Percentiles rank a stretch among this genome's conserved stretches.
Evolutionary conservation across 2,329 filamentous ascomycete genomes (phyloP).

Genomic region (Mycosphaerelloides madeirae): DNA sequence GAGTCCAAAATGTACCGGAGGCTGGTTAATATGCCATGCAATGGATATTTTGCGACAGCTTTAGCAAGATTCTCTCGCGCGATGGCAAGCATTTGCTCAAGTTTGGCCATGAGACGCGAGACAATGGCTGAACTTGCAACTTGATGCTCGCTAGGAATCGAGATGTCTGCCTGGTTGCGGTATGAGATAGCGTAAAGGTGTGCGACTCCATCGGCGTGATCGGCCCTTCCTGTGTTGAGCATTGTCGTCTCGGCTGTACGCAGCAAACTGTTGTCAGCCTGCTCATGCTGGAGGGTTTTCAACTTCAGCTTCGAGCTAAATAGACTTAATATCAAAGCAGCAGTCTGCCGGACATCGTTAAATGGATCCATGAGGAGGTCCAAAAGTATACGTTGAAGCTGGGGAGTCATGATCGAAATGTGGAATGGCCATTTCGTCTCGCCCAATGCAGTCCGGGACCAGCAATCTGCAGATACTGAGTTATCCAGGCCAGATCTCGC

Average conservation of each 20-base stretch:
- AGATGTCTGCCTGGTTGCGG: slow-evolving; percentile 1
- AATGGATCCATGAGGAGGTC: slow-evolving; percentile 86
- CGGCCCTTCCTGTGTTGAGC: slow-evolving; percentile 71
- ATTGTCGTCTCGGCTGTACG: slow-evolving; percentile 51
- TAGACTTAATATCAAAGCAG: slow-evolving; percentile 42
- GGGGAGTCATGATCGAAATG: slow-evolving; percentile 40
- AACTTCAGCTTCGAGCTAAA: slow-evolving; percentile 4
- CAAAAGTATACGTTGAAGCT: slow-evolving; percentile 59
- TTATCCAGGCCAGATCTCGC: slow-evolving; percentile 64
- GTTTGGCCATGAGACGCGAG: slow-evolving; percentile 52
- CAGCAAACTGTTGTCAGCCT: slow-evolving; percentile 2
- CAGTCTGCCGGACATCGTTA: slow-evolving; percentile 71
- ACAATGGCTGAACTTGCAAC: slow-evolving; percentile 50
- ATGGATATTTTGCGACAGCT: slow-evolving; percentile 49
- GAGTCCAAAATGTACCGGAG: slow-evolving; percentile 26
- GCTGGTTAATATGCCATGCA: slow-evolving; percentile 39
- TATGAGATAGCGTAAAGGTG: slow-evolving; percentile 68
- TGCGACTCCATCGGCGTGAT: slow-evolving; percentile 88
- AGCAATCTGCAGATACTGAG: slow-evolving; percentile 33
- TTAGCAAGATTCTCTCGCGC: slow-evolving; percentile 61
- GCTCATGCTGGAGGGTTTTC: too few species aligned
- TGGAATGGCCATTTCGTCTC: slow-evolving; percentile 49
- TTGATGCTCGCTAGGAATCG: background rate
- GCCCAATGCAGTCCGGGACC: slow-evolving; percentile 47
- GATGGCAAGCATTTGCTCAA: slow-evolving; percentile 62